Evolutionary conservation across 768 basidiomycete genomes (phyloP).

Genomic region (Dioszegia crocea): DNA sequence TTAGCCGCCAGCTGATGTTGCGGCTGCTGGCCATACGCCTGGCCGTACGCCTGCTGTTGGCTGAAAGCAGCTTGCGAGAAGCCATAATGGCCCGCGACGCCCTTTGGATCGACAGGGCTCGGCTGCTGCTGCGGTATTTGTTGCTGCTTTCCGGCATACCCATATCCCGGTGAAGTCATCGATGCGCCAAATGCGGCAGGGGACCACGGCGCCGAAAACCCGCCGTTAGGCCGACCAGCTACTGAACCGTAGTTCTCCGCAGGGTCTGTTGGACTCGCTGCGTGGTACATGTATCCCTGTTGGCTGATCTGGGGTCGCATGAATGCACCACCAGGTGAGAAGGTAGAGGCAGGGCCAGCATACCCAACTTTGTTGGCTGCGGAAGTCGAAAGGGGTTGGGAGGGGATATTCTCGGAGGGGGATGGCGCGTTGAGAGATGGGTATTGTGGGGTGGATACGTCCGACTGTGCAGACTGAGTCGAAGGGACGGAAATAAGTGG

Average conservation of each 20-base stretch:
- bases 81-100: background rate
- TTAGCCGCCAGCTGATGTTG: background rate
- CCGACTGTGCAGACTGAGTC: constrained; percentile 1
- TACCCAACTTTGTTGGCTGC: background rate
- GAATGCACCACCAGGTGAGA: background rate
- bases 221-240: constrained; percentile 1
- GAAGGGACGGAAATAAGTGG: background rate
- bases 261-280: background rate
- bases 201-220: constrained; percentile 31
- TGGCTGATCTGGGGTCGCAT: background rate
- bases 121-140: background rate
- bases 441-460: constrained; percentile 26
- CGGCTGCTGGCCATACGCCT: background rate
- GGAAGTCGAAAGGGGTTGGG: constrained; percentile 19
- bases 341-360: constrained; percentile 6
- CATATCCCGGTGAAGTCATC: constrained; percentile 29
- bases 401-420: constrained; percentile 15
- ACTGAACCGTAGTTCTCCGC: constrained; percentile 1
- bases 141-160: constrained; percentile 7
- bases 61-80: background rate
- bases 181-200: constrained; percentile 33
- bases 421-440: constrained; percentile 37
- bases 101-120: constrained; percentile 11
- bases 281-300: background rate
- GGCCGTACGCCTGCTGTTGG: background rate